Percentiles rank a stretch among this genome's conserved stretches.
Evolutionary conservation across 1,139 yeast species (phyloP).

Genomic region (Pichiaceae sp.): DNA sequence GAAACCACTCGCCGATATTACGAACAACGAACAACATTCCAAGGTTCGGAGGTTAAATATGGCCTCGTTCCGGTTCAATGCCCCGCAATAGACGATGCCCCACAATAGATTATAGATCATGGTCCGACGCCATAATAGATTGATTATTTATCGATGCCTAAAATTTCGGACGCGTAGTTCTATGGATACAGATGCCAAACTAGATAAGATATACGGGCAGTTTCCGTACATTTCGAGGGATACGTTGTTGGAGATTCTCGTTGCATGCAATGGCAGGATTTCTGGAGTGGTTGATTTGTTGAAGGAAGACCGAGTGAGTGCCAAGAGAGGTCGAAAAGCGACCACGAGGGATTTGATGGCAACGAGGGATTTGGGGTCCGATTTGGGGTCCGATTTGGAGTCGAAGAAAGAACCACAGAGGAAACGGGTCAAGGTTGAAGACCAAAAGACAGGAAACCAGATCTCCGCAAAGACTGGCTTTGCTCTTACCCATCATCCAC

Average conservation of each 20-base stretch:
- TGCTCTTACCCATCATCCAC: neutral
- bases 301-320: slow-evolving; percentile 13
- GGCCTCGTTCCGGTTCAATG: neutral
- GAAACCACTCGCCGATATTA: neutral
- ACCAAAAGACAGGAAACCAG: neutral
- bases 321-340: neutral
- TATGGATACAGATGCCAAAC: slow-evolving; percentile 25
- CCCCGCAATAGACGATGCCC: no score
- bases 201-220: slow-evolving; percentile 12
- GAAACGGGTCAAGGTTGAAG: neutral
- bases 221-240: slow-evolving; percentile 27
- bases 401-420: neutral
- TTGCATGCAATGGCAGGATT: slow-evolving; percentile 32
- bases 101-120: no score
- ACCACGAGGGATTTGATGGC: neutral
- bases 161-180: no score
- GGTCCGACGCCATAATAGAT: no score
- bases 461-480: neutral
- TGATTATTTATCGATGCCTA: no score
- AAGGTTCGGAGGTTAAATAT: neutral
- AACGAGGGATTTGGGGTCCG: neutral
- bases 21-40: neutral
- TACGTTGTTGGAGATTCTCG: slow-evolving; percentile 29
- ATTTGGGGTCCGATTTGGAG: no score
- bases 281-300: slow-evolving; percentile 25